Conservation (phyloP, 495 filamentous ascomycete genomes). For the Massariosphaeria phaeospora region DNA sequence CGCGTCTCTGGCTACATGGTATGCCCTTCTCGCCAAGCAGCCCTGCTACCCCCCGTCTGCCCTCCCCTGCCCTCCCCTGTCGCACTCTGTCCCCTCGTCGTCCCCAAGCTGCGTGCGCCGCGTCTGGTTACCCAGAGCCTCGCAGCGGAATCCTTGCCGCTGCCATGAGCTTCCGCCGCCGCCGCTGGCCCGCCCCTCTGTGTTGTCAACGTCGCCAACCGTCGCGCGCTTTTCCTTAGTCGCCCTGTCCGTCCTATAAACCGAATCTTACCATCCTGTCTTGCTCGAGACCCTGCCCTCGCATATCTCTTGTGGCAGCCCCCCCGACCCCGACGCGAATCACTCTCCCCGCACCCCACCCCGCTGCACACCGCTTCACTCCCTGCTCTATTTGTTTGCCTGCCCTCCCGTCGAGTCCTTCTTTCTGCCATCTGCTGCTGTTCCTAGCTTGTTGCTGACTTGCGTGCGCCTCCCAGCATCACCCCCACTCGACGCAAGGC, state of each 20-base stretch:
- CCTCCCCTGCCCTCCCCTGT: constrained; percentile 26
- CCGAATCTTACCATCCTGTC: constrained; percentile 22
- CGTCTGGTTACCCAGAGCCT: constrained; percentile 11
- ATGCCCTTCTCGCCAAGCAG: constrained; percentile 39
- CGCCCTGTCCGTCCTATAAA: constrained; percentile 17
- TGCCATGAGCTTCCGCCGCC: constrained; percentile 17
- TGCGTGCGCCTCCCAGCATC: constrained; percentile 36
- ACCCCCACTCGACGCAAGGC: constrained; percentile 40
- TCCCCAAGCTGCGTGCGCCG: constrained; percentile 13
- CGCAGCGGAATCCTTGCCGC: constrained; percentile 22
- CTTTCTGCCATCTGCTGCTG: not conserved
- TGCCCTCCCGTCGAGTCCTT: constrained; percentile 5
- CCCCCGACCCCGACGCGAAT: constrained; percentile 22
- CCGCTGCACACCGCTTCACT: constrained; percentile 1
- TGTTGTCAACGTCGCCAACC: constrained; percentile 28
- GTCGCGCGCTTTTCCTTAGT: constrained; percentile 21
- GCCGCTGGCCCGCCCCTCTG: constrained; percentile 14
- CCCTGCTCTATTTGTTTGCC: constrained; percentile 25
- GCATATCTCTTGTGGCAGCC: constrained; percentile 26
- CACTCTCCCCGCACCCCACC: constrained; percentile 14
- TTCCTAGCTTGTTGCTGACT: constrained; percentile 24
- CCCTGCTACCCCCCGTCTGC: constrained; percentile 22
- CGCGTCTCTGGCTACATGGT: constrained; percentile 38
- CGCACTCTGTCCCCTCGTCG: constrained; percentile 22
- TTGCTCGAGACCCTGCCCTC: constrained; percentile 27